Base-by-base conservation (phyloP, 192 early-diverging fungal species). In the Phycomyces blakesleeanus region DNA sequence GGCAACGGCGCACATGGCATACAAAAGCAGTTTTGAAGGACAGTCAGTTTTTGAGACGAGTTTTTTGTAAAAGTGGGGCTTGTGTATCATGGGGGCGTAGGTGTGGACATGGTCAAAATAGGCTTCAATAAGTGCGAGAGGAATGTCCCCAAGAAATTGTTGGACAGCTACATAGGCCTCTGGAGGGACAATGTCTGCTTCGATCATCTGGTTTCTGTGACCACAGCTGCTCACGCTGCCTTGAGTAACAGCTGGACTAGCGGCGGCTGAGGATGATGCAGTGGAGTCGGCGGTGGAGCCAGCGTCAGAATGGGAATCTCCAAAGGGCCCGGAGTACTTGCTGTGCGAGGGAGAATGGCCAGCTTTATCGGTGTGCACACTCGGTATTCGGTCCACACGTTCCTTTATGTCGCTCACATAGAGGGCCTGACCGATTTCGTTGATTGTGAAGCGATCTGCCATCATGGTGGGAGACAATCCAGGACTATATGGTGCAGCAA, bases 1-100 rank as follows among this genome's bases (percentile, higher is more conserved):
- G 5, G 82, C 76, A 22, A 81, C 76, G 0, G 83, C 83, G 47
- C 77, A 80, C 49, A 85, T 67, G 25, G 78, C 69, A 67, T 83
- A 83, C 49, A 85, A 25, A 2, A 85, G 58, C 5, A 85, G 53
- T 10, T 75, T 60, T 4, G 83, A 80, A 15, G 83, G 81, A 2
- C 73, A 78, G 58, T 77, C 76, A 6, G 78, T 76, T 9, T 67
- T 69, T 55, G 70, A 73, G 21, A 69, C 64, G 47, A 85, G 58
- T 55, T 81, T 74, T 22, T 72, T 65, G 15, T 80, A 47, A 61
- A 85, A 85, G 20, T 65, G 63, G 5, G 66, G 75, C 44, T 76
- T 78, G 64, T 85, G 82, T 24, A 85, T 68, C 39, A 85, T 76
- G n/a, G 83, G 83, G 40, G 68, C 68, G 56, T 81, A 75, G 18